These are phyloP conservation scores for Botryotinia calthae DNA, from an alignment of 2,329 filamentous ascomycete species.

Conservation along the genomic window DNA sequence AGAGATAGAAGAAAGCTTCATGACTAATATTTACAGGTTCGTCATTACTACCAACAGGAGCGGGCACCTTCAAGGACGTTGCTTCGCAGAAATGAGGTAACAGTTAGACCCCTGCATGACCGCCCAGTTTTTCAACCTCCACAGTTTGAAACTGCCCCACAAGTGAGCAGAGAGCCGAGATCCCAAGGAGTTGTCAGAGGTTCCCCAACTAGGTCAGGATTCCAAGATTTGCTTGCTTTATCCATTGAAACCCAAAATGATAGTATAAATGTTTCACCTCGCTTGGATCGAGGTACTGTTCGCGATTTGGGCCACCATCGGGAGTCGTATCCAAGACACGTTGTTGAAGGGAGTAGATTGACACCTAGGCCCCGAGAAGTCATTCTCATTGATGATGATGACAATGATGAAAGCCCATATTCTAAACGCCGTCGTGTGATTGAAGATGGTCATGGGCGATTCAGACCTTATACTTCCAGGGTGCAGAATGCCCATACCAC, in stretches of 20 bases:
- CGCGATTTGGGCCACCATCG: slow-evolving; percentile 24
- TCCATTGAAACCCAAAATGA: slow-evolving; percentile 38
- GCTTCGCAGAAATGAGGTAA: slow-evolving; percentile 33
- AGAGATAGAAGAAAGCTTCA: not conserved
- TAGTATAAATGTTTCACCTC: slow-evolving; percentile 25
- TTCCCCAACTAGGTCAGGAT: slow-evolving; percentile 30
- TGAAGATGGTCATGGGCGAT: slow-evolving; percentile 33
- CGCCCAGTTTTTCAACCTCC: slow-evolving; percentile 27
- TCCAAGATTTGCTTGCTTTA: slow-evolving; percentile 38
- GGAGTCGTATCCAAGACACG: slow-evolving; percentile 28
- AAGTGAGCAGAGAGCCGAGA: slow-evolving; percentile 27
- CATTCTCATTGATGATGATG: slow-evolving; percentile 37
- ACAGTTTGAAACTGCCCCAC: slow-evolving; percentile 24
- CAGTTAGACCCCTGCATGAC: slow-evolving; percentile 30
- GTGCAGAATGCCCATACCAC: slow-evolving; percentile 28
- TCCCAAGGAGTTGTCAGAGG: slow-evolving; percentile 36
- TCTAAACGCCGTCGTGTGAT: slow-evolving; percentile 35
- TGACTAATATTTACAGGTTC: slow-evolving; percentile 19
- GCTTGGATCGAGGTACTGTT: slow-evolving; percentile 26
- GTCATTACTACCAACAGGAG: slow-evolving; percentile 26
- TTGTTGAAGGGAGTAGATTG: slow-evolving; percentile 25
- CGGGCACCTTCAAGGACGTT: slow-evolving; percentile 20
- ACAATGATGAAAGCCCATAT: slow-evolving; percentile 36
- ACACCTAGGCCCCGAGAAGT: slow-evolving; percentile 33
- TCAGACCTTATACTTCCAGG: slow-evolving; percentile 31